Percentiles rank a stretch among this genome's conserved stretches.
Evolutionary conservation across 2,329 filamentous ascomycete genomes (phyloP).

Genomic region (Fusarium illudens): DNA sequence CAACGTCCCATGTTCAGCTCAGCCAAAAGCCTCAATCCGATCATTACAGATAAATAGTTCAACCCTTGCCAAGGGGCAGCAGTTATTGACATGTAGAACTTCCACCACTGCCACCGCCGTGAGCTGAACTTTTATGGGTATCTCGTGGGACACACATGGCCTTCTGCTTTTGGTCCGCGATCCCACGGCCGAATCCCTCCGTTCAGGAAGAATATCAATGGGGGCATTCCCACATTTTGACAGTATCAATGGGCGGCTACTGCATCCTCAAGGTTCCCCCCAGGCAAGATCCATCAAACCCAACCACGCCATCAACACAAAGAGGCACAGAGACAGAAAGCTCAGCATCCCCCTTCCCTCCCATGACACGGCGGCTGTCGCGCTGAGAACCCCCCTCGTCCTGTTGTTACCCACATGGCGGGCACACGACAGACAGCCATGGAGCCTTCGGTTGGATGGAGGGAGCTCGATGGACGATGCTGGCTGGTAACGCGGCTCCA

Average conservation of each 20-base stretch:
- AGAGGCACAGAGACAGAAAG: conserved; percentile 11
- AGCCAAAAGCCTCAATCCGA: background rate
- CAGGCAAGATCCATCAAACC: background rate
- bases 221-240: background rate
- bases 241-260: background rate
- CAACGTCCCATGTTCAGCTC: background rate
- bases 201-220: background rate
- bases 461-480: background rate
- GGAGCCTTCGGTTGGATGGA: background rate
- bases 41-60: background rate
- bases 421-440: background rate
- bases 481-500: conserved; percentile 1
- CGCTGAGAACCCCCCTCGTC: background rate
- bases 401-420: conserved; percentile 2
- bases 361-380: background rate
- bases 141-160: background rate
- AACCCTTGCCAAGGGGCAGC: background rate
- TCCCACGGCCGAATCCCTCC: background rate
- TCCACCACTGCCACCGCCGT: background rate
- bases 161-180: background rate
- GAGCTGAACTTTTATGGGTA: background rate
- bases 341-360: background rate
- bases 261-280: background rate
- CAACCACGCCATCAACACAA: conserved; percentile 15
- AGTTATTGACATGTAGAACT: background rate